These are phyloP conservation scores for Ascoidea rubescens DNA, from an alignment of 805 yeast species.

Conservation along the genomic window DNA sequence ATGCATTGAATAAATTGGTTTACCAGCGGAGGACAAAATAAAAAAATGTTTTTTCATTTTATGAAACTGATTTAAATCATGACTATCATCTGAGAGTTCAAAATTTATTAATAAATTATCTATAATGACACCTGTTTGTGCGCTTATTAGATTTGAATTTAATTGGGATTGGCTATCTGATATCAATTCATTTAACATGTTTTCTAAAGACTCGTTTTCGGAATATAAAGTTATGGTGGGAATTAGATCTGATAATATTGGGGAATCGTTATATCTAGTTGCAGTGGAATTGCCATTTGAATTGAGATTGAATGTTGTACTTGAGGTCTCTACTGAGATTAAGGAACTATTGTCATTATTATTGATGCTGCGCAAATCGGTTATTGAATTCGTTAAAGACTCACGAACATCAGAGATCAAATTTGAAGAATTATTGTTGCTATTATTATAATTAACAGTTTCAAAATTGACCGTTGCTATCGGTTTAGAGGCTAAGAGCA, in stretches of 20 bases:
- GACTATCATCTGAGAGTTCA: constrained; percentile 17
- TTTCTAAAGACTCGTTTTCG: not conserved
- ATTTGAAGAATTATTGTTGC: not conserved
- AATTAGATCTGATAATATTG: not conserved
- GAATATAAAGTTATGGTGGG: not conserved
- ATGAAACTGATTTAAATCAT: constrained; percentile 20
- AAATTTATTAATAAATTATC: constrained; percentile 12
- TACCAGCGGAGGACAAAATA: constrained; percentile 73
- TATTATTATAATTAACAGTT: not conserved
- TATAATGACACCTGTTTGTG: not conserved
- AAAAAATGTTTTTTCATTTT: constrained; percentile 51
- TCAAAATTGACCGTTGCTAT: not conserved
- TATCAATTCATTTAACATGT: not conserved
- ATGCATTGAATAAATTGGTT: constrained; percentile 70
- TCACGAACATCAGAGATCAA: not conserved
- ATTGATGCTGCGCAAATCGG: not conserved
- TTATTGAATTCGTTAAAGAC: not conserved
- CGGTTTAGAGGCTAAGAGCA: not conserved
- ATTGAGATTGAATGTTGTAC: not conserved
- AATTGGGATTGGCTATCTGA: not conserved
- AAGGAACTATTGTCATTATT: too few species aligned
- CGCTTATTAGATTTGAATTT: not conserved
- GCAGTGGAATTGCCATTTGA: not conserved
- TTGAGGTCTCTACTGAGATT: too few species aligned
- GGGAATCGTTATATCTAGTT: too few species aligned